These are phyloP conservation scores for Coniochaeta ligniaria DNA, from an alignment of 2,329 filamentous ascomycete species.

Conservation along the genomic window DNA sequence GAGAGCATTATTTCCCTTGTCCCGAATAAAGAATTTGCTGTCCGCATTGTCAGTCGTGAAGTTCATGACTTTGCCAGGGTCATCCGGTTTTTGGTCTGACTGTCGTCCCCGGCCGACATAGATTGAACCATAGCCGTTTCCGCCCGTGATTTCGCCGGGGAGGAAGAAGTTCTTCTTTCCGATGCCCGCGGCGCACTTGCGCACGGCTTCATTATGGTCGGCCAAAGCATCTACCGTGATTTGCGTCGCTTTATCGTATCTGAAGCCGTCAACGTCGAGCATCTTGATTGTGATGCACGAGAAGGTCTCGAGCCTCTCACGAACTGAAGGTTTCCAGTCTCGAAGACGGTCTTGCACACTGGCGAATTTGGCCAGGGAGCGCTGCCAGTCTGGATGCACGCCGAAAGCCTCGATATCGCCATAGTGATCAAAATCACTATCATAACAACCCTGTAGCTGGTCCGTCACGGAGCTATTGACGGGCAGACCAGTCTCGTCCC, in stretches of 20 bases:
- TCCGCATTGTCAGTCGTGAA: constrained; percentile 32
- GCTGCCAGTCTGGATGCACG: constrained; percentile 55
- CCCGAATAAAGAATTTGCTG: constrained; percentile 42
- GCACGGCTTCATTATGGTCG: constrained; percentile 48
- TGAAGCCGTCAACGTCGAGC: constrained; percentile 60
- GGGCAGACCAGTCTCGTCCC: constrained; percentile 47
- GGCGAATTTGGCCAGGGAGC: constrained; percentile 59
- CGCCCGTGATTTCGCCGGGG: constrained; percentile 56
- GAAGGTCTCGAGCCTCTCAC: constrained; percentile 49
- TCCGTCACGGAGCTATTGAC: constrained; percentile 37
- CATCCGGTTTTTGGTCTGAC: constrained; percentile 41
- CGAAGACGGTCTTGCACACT: constrained; percentile 60
- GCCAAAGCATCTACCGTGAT: constrained; percentile 55
- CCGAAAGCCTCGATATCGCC: constrained; percentile 59
- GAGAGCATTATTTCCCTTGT: constrained; percentile 42
- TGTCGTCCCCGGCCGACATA: constrained; percentile 57
- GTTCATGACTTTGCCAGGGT: constrained; percentile 37
- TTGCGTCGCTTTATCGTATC: constrained; percentile 61
- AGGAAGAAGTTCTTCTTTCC: constrained; percentile 60
- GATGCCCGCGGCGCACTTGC: constrained; percentile 46
- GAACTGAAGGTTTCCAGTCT: constrained; percentile 54
- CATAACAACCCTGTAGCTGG: constrained; percentile 45
- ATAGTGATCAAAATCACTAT: constrained; percentile 58
- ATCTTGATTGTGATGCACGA: constrained; percentile 56
- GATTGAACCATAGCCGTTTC: constrained; percentile 52